Evolutionary conservation across 2,329 filamentous ascomycete genomes (phyloP).

Genomic region (Aschersonia sp.): DNA sequence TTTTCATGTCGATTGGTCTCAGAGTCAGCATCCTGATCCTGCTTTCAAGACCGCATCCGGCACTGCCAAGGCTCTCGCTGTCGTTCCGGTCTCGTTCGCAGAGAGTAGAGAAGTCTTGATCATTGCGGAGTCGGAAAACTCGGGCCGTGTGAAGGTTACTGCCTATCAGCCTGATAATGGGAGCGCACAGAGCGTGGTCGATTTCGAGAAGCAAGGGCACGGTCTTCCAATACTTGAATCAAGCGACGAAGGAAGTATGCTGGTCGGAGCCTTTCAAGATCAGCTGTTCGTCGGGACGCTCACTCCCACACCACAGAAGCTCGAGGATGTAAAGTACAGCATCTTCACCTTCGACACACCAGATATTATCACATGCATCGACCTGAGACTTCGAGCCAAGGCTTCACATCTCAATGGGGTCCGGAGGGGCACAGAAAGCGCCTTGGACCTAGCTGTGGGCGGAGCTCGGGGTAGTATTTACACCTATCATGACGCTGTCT

Average conservation of each 20-base stretch:
- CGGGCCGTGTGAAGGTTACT: constrained; percentile 21
- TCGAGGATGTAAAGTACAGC: constrained; percentile 28
- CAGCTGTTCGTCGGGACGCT: constrained; percentile 20
- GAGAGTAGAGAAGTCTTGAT: constrained; percentile 29
- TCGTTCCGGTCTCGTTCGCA: constrained; percentile 22
- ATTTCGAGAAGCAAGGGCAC: constrained; percentile 18
- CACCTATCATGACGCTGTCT: constrained; percentile 63
- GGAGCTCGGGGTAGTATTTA: constrained; percentile 63
- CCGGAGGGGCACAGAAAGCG: constrained; percentile 13
- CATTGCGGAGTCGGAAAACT: constrained; percentile 27
- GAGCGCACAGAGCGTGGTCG: constrained; percentile 19
- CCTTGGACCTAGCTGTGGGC: constrained; percentile 66
- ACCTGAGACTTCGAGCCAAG: constrained; percentile 34
- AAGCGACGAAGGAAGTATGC: constrained; percentile 38
- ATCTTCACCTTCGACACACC: constrained; percentile 44
- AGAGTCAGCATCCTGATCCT: constrained; percentile 24
- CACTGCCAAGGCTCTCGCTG: constrained; percentile 29
- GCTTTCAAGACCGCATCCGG: constrained; percentile 26
- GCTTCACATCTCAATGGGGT: constrained; percentile 9
- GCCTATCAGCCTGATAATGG: constrained; percentile 26
- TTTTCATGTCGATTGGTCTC: constrained; percentile 44
- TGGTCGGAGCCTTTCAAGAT: constrained; percentile 29
- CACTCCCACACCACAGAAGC: constrained; percentile 7
- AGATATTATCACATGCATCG: constrained; percentile 52
- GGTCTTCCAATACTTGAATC: constrained; percentile 28